Evolutionary conservation across 495 filamentous ascomycete species (phyloP), one percentile per base, ranked within the genome.

Genomic region (Neurospora africana): DNA sequence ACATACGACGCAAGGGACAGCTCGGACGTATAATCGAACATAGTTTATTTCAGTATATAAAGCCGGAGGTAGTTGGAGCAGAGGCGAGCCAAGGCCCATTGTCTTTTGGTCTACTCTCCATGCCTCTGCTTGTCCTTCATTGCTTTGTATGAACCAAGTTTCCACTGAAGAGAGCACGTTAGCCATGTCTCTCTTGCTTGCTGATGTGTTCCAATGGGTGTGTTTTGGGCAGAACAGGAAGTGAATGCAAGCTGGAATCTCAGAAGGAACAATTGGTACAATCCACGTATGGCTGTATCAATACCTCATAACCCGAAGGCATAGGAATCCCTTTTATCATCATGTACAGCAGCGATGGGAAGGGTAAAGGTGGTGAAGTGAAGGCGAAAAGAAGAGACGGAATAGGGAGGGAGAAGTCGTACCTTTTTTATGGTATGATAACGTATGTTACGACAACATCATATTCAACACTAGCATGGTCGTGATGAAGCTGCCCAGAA

Each of bases 211-310:
- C 1, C 53, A 4, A 27, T 1, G 23, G 2, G 0, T 53, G 4
- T 7, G 27, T 65, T 19, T 2, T 8, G 17, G 30, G 35, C 5
- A 41, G 15, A 23, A 30, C 53, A 68, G 21, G 36, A 72, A 47
- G 69, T 35, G 21, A 69, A 23, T 37, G 35, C 38, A 27, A 40
- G 35, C 67, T 27, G 38, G 19, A 71, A 41, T 69, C 61, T 69
- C 71, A 72, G 71, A 69, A 41, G 43, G 67, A 69, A 69, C 61
- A 69, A 41, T 72, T 72, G 71, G 65, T 72, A 41, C 53, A 65
- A 15, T 65, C 53, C 53, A 65, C 53, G 53, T 65, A 65, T 65
- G 53, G 53, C 53, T 33, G 53, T 65, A 65, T 61, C 53, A 65
- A 65, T 65, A 65, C 53, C 53, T 65, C 53, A 65, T 65, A 13